Evolutionary conservation across 2,329 filamentous ascomycete species (phyloP), one percentile per base, ranked within the genome.

Genomic region (Penicillium sp.): DNA sequence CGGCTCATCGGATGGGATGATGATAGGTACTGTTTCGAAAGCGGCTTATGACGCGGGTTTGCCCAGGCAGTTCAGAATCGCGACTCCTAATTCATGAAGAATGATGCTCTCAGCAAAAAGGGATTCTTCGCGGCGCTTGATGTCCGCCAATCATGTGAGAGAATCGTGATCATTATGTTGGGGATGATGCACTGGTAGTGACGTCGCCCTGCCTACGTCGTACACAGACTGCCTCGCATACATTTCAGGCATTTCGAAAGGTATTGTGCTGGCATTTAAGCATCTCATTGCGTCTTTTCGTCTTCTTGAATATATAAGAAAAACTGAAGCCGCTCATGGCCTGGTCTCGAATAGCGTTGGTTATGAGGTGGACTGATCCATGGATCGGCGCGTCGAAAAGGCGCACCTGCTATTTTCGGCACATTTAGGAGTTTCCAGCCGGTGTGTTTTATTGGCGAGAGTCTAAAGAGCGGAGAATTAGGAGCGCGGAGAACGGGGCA

Each of bases 401-500:
- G 11, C 21, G 13, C 41, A 15, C n/a, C n/a, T 52, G 26, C 46
- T 60, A 60, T 60, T 60, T 60, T 55, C 50, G 57, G 51, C 49
- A 30, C 23, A 30, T 55, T 60, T 45, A 21, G n/a, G 29, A 57
- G 44, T 45, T 59, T 17, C 19, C 50, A 44, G 31, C 19, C 9
- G 7, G 23, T 21, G 50, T 46, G 8, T 29, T 8, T 44, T 3
- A 59, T 31, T 53, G 56, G 30, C 5, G 21, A 51, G 38, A 47
- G n/a, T 52, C 26, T 19, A 31, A 23, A 13, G 35, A 19, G 55
- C 48, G 55, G 55, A 31, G 55, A 23, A 47, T 21, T 21, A 26
- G 26, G 7, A 55, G n/a, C 35, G 60, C 63, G 63, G 63, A 59
- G 57, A 61, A 64, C 51, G 62, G 54, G 56, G 58, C 31, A 50